phyloP scores from a whole-genome alignment of 805 yeast genomes.

The Pichia cabralensis region DNA sequence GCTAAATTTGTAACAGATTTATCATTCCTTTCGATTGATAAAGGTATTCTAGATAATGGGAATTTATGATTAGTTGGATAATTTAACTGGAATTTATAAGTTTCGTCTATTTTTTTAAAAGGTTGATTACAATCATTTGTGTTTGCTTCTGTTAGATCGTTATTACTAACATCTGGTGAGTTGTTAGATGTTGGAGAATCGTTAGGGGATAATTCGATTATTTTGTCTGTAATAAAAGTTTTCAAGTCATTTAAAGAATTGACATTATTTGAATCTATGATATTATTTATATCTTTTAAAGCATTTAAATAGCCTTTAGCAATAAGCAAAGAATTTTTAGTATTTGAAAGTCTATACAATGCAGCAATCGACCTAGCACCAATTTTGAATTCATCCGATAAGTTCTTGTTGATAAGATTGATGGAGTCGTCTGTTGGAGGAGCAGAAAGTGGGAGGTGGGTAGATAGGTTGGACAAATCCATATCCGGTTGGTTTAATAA shows the following conservation, averaged over 20 bases:
- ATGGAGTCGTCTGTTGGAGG: conserved; percentile 40
- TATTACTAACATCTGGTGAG: background rate
- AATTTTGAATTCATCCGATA: conserved; percentile 53
- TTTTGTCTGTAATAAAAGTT: conserved; percentile 26
- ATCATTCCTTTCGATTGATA: conserved; percentile 5
- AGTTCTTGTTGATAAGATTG: conserved; percentile 38
- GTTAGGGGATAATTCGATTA: conserved; percentile 15
- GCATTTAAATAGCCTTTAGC: conserved; percentile 55
- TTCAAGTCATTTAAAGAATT: conserved; percentile 30
- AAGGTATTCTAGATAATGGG: conserved; percentile 17
- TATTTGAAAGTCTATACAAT: conserved; percentile 50
- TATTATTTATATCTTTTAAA: conserved; percentile 39
- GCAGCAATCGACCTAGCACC: conserved; percentile 69
- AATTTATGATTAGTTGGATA: conserved; percentile 19
- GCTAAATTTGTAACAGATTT: background rate
- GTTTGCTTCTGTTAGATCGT: background rate
- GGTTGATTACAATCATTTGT: no score
- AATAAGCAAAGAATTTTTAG: conserved; percentile 35
- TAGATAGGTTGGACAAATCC: conserved; percentile 57
- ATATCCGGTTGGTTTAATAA: no score
- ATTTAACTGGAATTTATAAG: conserved; percentile 12
- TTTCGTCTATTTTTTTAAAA: conserved; percentile 7
- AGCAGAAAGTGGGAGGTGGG: conserved; percentile 42
- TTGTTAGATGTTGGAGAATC: no score
- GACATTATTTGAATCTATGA: conserved; percentile 14